Evolutionary conservation across 2,329 filamentous ascomycete species (phyloP).

Genomic region (Colletotrichum camelliae): DNA sequence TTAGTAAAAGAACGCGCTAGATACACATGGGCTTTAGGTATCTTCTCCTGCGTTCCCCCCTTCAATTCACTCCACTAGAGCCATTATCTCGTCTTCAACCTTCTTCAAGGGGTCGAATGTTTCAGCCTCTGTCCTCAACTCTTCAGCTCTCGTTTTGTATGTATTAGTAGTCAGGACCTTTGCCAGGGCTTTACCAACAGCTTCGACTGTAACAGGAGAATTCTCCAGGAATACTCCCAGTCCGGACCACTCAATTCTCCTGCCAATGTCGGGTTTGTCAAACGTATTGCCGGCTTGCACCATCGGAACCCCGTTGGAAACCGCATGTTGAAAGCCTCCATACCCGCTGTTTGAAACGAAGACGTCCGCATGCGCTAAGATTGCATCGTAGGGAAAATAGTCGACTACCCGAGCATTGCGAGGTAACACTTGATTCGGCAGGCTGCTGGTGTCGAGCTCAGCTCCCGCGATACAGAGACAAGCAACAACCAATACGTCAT

Average conservation of each 20-base stretch:
- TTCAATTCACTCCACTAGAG: background rate
- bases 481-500: slow-evolving; percentile 40
- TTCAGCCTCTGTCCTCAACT: slow-evolving; percentile 23
- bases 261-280: slow-evolving; percentile 37
- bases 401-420: slow-evolving; percentile 48
- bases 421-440: slow-evolving; percentile 36
- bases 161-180: slow-evolving; percentile 21
- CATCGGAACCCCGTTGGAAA: slow-evolving; percentile 51
- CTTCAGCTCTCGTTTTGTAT: slow-evolving; percentile 24
- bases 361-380: slow-evolving; percentile 48
- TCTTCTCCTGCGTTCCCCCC: background rate
- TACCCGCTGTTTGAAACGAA: slow-evolving; percentile 56
- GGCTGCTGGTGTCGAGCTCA: background rate
- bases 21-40: background rate
- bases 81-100: background rate
- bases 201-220: slow-evolving; percentile 30
- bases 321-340: slow-evolving; percentile 49
- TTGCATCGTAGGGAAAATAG: slow-evolving; percentile 52
- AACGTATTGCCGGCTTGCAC: slow-evolving; percentile 47
- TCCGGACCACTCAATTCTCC: slow-evolving; percentile 25
- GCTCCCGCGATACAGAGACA: background rate
- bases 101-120: background rate
- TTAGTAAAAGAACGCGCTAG: background rate
- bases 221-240: slow-evolving; percentile 26
- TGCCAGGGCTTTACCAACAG: slow-evolving; percentile 22